These are phyloP conservation scores for Magnusiomyces paraingens DNA, from an alignment of 1,139 yeast genomes.

Conservation along the genomic window DNA sequence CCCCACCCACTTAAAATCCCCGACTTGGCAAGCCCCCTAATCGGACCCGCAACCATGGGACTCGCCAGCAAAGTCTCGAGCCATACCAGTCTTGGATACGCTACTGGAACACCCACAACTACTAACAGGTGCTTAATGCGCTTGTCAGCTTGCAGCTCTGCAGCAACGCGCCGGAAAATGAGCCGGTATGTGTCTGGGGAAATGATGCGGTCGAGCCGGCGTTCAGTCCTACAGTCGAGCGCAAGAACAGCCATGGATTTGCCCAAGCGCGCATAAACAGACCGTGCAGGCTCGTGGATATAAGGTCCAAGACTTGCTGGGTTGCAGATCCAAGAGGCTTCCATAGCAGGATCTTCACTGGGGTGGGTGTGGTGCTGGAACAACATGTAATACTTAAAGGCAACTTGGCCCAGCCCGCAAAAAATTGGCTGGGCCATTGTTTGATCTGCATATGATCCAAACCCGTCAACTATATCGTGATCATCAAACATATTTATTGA, in stretches of 20 bases:
- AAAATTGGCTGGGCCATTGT: constrained; percentile 72
- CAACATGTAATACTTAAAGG: constrained; percentile 80
- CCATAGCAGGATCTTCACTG: constrained; percentile 25
- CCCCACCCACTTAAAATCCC: constrained; percentile 54
- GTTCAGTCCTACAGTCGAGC: constrained; percentile 87
- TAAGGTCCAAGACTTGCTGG: constrained; percentile 49
- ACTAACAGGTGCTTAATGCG: constrained; percentile 69
- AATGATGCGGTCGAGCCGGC: constrained; percentile 58
- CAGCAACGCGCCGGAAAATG: constrained; percentile 53
- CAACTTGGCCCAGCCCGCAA: constrained; percentile 62
- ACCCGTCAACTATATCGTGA: constrained; percentile 93
- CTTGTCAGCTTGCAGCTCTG: constrained; percentile 46
- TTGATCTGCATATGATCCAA: constrained; percentile 71
- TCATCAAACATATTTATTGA: constrained; percentile 73
- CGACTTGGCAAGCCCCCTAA: constrained; percentile 54
- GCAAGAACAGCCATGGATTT: constrained; percentile 65
- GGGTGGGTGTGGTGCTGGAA: constrained; percentile 57
- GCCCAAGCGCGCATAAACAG: constrained; percentile 69
- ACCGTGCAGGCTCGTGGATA: constrained; percentile 58
- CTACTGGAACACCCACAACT: constrained; percentile 88
- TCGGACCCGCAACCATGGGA: constrained; percentile 51
- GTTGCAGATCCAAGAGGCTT: constrained; percentile 34
- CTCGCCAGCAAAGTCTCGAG: constrained; percentile 62
- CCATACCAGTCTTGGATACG: constrained; percentile 91
- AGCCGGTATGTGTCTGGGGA: constrained; percentile 47